A percentile compares a stretch with the other conserved stretches of the same genome.
These are phyloP conservation scores for Solioccasus polychromus DNA, from an alignment of 768 basidiomycete genomes.

Conservation along the genomic window DNA sequence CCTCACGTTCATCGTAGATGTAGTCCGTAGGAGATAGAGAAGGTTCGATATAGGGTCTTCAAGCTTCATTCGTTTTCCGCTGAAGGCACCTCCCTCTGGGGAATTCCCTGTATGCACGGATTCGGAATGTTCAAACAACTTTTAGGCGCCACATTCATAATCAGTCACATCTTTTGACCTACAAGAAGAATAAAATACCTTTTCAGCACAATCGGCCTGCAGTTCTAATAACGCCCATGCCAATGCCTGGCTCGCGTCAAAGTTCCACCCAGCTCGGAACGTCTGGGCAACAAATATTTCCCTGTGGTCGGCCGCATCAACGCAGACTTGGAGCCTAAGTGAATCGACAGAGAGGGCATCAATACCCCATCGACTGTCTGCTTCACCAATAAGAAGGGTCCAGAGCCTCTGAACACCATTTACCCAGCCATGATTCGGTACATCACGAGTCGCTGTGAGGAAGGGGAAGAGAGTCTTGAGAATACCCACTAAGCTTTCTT, in stretches of 20 bases:
- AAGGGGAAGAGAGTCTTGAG: conserved; percentile 74
- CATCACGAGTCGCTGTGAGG: conserved; percentile 41
- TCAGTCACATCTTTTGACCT: conserved; percentile 2
- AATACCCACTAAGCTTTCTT: conserved; percentile 77
- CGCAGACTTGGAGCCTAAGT: conserved; percentile 50
- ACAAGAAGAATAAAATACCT: conserved; percentile 41
- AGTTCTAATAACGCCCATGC: conserved; percentile 79
- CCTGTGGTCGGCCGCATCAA: conserved; percentile 18
- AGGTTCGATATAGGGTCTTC: conserved; percentile 61
- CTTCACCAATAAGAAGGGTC: conserved; percentile 58
- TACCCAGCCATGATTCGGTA: conserved; percentile 37
- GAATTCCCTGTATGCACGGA: conserved; percentile 42
- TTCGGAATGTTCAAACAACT: conserved; percentile 69
- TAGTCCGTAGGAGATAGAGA: conserved; percentile 45
- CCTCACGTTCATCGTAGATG: conserved; percentile 33
- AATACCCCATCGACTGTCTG: conserved; percentile 60
- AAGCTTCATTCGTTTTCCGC: conserved; percentile 50
- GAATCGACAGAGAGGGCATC: conserved; percentile 64
- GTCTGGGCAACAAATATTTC: conserved; percentile 59
- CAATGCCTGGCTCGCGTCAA: conserved; percentile 65
- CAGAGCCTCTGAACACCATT: conserved; percentile 53
- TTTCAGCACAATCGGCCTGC: conserved; percentile 72
- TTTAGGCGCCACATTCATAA: conserved; percentile 1
- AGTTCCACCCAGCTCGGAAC: conserved; percentile 71
- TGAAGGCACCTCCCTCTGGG: conserved; percentile 26